Base-by-base conservation (phyloP, 148 eudicot genomes). In the Limonium bicolor region DNA sequence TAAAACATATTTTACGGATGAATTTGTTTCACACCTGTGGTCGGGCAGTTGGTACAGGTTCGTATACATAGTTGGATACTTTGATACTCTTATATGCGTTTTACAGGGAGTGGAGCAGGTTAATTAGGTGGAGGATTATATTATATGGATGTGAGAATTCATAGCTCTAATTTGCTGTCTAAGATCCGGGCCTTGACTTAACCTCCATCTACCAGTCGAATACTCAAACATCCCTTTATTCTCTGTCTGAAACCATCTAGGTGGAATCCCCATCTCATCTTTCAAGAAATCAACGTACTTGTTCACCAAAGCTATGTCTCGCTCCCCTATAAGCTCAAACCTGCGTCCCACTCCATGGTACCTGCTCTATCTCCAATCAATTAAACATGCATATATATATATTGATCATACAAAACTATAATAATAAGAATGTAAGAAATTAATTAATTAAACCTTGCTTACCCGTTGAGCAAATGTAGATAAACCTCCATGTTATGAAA, bases 401-500 rank as follows among this genome's bases (percentile, higher is more conserved):
- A n/a, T n/a, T n/a, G n/a, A n/a, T n/a, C n/a, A n/a, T n/a, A n/a
- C n/a, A 29, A n/a, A 29, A 29, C 7, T 29, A 29, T 8, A 29
- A 3, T 29, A 29, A 29, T 29, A 29, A 2, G 10, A 29, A n/a
- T 29, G 12, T 3, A n/a, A 16, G 8, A 17, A 19, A 7, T 9
- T 19, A 16, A 20, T 18, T 11, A 9, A 45, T 11, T 0, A 30
- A 26, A 17, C n/a, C n/a, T n/a, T n/a, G 46, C 66, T 61, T 39
- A 67, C 73, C 73, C 68, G 24, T 68, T 66, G 13, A 68, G 47
- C 46, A 68, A 51, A 47, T 68, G 73, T 28, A 68, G 50, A 27
- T 16, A 58, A 19, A 61, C 68, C 44, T 76, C 82, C 19, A 76
- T 58, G 35, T 61, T 68, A 46, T 76, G 82, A 4, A 54, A 51